Percentiles rank a stretch among this genome's conserved stretches.
Conservation (phyloP, 305 asterid genomes). For the Solanum hybrid region DNA sequence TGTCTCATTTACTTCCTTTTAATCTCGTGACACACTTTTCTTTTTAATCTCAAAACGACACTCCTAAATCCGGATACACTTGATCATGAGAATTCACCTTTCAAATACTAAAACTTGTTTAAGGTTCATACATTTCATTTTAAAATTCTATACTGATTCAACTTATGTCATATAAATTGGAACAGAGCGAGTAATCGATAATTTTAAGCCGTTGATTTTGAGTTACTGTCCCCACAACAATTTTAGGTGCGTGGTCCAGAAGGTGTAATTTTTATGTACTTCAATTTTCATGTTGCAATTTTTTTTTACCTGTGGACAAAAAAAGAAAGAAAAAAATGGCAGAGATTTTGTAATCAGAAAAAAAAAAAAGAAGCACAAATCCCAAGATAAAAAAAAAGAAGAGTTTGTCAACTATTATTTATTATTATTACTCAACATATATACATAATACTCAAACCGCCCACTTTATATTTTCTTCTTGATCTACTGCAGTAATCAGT, state of each 20-base stretch:
- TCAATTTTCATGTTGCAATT: background rate
- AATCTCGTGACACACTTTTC: background rate
- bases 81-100: background rate
- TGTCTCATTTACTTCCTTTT: background rate
- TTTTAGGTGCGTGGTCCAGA: background rate
- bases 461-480: background rate
- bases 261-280: background rate
- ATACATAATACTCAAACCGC: background rate
- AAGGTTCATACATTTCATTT: background rate
- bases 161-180: background rate
- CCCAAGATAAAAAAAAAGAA: background rate
- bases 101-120: background rate
- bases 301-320: background rate
- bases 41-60: background rate
- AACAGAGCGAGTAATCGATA: background rate
- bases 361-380: background rate
- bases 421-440: background rate
- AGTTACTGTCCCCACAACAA: background rate
- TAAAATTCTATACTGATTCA: background rate
- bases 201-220: background rate
- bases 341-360: background rate
- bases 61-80: background rate
- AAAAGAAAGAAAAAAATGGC: background rate
- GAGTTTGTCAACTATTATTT: background rate
- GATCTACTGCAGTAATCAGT: background rate